These are phyloP conservation scores for Austropuccinia psidii DNA, from an alignment of 1,284 basidiomycete species.

Conservation along the genomic window DNA sequence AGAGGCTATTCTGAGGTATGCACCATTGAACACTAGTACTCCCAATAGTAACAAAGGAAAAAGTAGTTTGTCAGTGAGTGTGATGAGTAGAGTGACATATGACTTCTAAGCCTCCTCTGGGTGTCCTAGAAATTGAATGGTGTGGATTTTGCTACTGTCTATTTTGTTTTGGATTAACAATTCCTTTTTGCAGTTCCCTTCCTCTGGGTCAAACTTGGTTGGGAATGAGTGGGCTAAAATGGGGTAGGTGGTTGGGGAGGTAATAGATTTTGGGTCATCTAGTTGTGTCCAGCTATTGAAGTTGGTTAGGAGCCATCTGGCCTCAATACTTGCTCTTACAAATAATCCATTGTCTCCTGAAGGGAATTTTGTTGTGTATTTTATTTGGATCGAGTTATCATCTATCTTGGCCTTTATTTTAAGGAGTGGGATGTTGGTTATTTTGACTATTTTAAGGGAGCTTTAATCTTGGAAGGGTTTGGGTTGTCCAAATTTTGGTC, in stretches of 20 bases:
- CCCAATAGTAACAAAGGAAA: no score
- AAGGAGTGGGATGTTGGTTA: no score
- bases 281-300: background rate
- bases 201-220: background rate
- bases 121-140: background rate
- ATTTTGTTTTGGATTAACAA: background rate
- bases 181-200: background rate
- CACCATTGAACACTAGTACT: no score
- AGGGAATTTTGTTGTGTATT: no score
- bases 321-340: background rate
- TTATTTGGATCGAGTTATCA: no score
- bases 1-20: no score
- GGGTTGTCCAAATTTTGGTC: no score
- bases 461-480: no score
- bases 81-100: background rate
- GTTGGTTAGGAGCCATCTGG: background rate
- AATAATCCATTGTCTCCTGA: no score
- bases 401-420: no score
- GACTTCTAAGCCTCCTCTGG: background rate
- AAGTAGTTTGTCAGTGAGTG: no score
- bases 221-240: background rate
- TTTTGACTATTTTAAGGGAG: no score
- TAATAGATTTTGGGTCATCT: background rate
- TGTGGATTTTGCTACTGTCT: background rate
- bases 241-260: background rate